Evolutionary conservation across 108 stramenopile species (phyloP), one percentile per base, ranked within the genome.

Genomic region (Nitzschia sp.): DNA sequence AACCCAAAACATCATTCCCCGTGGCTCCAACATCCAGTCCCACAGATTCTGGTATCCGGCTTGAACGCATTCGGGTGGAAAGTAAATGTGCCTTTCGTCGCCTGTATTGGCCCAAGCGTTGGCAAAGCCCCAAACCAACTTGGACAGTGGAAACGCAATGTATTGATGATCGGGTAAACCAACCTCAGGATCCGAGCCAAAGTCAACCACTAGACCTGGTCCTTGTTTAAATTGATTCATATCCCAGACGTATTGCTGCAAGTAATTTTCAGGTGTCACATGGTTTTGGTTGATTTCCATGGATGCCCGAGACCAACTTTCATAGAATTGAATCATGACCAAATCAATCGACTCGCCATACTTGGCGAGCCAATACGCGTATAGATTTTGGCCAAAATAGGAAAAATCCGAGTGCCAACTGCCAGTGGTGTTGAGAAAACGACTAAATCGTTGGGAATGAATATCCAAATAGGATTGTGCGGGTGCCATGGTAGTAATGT

Each of bases 381-480:
- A 94, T 36, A 71, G 78, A 62, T 94, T 89, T 42, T 68, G 71
- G 26, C 93, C 90, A 51, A 85, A 79, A 49, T 91, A 83, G 2
- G 69, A 64, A 57, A 91, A 91, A 48, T 82, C 74, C 9, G 54
- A 15, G 49, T 84, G 64, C 77, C 80, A 83, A 21, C 28, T 38
- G 48, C 79, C 76, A 3, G 82, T 87, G 26, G 80, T 58, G 59
- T 87, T 84, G 25, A 88, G 57, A 46, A 69, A 76, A 36, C 64
- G 64, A 36, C 76, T 71, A 62, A 80, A 77, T 11, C 53, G 11
- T 23, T 68, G 29, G 19, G 72, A 53, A 26, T 74, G 55, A n/a
- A 85, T 63, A 70, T 94, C 90, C 29, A 94, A 48, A 61, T 94
- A 94, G 25, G 84, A 85, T 76, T 94, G 87, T 2, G 90, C 79